Evolutionary conservation across 2,329 filamentous ascomycete genomes (phyloP), one percentile per base, ranked within the genome.

Genomic region (Xylariaceae sp.): DNA sequence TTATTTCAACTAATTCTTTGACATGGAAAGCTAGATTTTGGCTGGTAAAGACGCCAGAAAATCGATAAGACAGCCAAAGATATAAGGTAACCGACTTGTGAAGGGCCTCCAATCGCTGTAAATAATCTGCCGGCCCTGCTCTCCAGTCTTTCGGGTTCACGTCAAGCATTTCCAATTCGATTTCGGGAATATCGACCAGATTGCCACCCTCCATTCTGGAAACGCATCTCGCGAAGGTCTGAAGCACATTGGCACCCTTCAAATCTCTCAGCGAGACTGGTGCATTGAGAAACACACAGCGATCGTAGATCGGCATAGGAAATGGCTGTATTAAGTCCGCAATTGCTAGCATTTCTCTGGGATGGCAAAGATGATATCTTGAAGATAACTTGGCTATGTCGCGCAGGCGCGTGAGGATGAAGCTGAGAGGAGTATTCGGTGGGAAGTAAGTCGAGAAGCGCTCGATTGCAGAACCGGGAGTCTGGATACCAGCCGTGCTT

Each of bases 41-140:
- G 59, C 87, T 89, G 5, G 77, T 81, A 70, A 97, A 96, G 44
- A 95, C 80, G 42, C 90, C 89, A 3, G 85, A 80, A 70, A 93
- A 96, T 6, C 93, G 87, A 72, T 93, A 97, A 63, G 89, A 93
- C 13, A 99, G 79, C 94, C 94, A 99, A 2, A 96, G 80, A 68
- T 97, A 99, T 40, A 92, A 76, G 37, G 93, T 91, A 30, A 99
- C 76, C 23, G 84, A 79, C 64, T 90, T 89, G 74, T 99, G 94
- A 13, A 99, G 78, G 3, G 76, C 71, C 70, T 99, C 94, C 16
- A 97, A 77, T 7, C 78, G 73, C 49, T 77, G 75, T 9, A 99
- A 78, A 61, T 91, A 90, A 0, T 76, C 70, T 47, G 80, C 73
- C 11, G 72, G 69, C 1, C 69, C 69, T 0, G 72, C 69, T 0